Conservation (phyloP, 306 rosid species). For the Biancaea sappan region DNA sequence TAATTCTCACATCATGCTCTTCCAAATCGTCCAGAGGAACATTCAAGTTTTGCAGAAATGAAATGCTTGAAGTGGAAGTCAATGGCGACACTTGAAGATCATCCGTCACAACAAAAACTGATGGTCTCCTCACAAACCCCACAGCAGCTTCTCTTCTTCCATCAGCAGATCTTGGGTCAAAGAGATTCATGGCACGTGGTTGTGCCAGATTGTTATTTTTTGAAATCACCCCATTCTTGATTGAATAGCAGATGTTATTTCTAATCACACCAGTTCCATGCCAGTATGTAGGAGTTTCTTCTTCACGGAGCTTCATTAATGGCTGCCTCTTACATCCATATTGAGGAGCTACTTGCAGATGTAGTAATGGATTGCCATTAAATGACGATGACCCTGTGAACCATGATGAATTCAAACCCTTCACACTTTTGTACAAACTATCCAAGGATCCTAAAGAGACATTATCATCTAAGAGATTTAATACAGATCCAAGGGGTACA, state of each 20-base stretch:
- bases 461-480: neutral
- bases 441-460: neutral
- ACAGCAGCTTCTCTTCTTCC: constrained; percentile 16
- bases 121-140: constrained; percentile 42
- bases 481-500: constrained; percentile 16
- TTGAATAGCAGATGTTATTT: too few species aligned
- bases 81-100: constrained; percentile 37
- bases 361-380: too few species aligned
- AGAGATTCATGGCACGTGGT: too few species aligned
- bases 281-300: too few species aligned
- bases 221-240: constrained; percentile 16
- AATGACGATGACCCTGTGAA: neutral
- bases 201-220: too few species aligned
- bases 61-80: constrained; percentile 32
- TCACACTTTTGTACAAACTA: constrained; percentile 20
- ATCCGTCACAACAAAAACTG: constrained; percentile 40
- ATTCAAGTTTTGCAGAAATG: constrained; percentile 34
- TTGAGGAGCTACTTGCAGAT: neutral
- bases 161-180: constrained; percentile 35
- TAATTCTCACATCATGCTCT: constrained; percentile 33
- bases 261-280: too few species aligned
- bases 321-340: neutral
- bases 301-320: neutral
- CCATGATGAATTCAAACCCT: neutral
- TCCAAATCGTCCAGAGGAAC: constrained; percentile 41